A percentile compares a stretch with the other conserved stretches of the same genome.
phyloP scores from a whole-genome alignment of 2,329 filamentous ascomycete genomes.

The Xenosphaeropsis pyriputrescens region DNA sequence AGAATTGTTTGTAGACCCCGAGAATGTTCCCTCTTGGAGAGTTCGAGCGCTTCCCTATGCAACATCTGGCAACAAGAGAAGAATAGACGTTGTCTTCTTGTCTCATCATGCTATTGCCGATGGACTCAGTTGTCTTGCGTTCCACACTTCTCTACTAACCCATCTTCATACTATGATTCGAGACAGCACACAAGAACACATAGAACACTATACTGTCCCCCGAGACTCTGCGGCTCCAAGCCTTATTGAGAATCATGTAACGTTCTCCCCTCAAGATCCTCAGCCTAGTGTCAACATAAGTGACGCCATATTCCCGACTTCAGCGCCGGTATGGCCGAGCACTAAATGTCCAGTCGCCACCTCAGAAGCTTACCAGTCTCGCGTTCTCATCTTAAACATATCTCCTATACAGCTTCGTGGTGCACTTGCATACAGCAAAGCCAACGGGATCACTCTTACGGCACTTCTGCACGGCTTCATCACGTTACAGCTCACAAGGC shows the following conservation, averaged over 20 bases:
- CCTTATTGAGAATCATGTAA: conserved; percentile 2
- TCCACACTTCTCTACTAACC: conserved; percentile 7
- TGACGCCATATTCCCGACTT: not conserved
- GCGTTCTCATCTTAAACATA: conserved; percentile 3
- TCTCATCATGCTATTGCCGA: conserved; percentile 9
- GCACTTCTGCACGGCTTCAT: conserved; percentile 9
- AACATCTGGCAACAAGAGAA: not conserved
- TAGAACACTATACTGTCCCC: conserved; percentile 6
- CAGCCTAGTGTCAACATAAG: not conserved
- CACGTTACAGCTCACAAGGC: conserved; percentile 5
- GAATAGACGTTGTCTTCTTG: conserved; percentile 8
- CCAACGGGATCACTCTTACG: conserved; percentile 7
- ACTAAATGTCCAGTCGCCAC: not conserved
- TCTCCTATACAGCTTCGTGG: not conserved
- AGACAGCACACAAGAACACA: not conserved
- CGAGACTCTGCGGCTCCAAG: not conserved
- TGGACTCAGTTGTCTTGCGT: conserved; percentile 6
- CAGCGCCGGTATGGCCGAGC: not conserved
- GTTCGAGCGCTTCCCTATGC: conserved; percentile 4
- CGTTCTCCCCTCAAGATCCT: not conserved
- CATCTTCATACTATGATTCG: conserved; percentile 1
- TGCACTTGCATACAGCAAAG: conserved; percentile 3
- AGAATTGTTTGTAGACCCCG: conserved; percentile 5
- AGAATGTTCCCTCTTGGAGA: conserved; percentile 9
- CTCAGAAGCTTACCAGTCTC: not conserved